Evolutionary conservation across 106 monocot species (phyloP).

Genomic region (Agapanthus africanus): DNA sequence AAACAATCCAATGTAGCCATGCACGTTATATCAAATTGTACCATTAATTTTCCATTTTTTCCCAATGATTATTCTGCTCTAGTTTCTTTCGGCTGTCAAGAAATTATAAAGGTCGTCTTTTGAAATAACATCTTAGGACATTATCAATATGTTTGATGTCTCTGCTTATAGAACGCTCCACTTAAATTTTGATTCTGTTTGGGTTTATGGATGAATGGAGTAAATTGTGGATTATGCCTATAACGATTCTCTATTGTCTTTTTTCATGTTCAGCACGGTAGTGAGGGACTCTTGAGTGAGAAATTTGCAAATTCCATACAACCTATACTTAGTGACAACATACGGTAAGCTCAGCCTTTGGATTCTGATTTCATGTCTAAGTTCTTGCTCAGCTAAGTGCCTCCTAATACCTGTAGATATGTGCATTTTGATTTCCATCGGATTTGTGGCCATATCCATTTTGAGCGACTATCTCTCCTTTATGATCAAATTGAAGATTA

Average conservation of each 20-base stretch:
- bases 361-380: background rate
- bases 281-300: conserved; percentile 76
- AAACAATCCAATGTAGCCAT: background rate
- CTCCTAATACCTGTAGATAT: conserved; percentile 71
- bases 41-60: background rate
- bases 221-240: background rate
- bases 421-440: conserved; percentile 96
- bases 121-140: no score
- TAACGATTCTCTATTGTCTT: conserved; percentile 1
- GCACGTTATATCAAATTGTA: background rate
- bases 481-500: conserved; percentile 81
- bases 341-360: conserved; percentile 36
- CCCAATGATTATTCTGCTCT: no score
- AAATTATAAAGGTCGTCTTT: background rate
- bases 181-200: background rate
- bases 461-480: conserved; percentile 91
- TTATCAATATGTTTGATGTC: background rate
- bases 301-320: conserved; percentile 70
- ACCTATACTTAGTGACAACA: conserved; percentile 63
- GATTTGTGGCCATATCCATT: conserved; percentile 93
- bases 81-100: background rate
- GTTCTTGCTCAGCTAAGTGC: background rate
- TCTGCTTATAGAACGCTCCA: background rate
- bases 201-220: background rate
- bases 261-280: conserved; percentile 69